Evolutionary conservation across 2,329 filamentous ascomycete species (phyloP), one percentile per base, ranked within the genome.

Genomic region (Colletotrichum sansevieriae): DNA sequence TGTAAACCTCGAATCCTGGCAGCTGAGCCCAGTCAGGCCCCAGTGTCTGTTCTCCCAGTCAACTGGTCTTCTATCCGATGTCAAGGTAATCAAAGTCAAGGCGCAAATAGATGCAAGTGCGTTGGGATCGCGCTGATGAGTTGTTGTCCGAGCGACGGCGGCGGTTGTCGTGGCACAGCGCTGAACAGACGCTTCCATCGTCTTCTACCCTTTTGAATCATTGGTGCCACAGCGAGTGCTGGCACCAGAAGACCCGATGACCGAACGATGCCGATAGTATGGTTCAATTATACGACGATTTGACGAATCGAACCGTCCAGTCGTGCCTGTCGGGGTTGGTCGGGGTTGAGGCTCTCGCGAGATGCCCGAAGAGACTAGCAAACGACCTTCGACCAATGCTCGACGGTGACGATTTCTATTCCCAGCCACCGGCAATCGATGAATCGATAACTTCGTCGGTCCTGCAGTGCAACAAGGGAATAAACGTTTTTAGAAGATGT

Each of bases 341-440:
- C 61, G 65, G 54, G 41, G 47, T 22, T 41, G 20, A 68, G 46
- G 20, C n/a, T 43, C 25, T 35, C 15, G 39, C 25, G 52, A 47
- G 65, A 55, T 68, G 61, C 33, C 65, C 65, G 65, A 65, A 20
- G 39, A 12, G 47, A 43, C n/a, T 61, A 35, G 56, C 18, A 13
- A 46, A 39, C 29, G 44, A 29, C 47, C 29, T 22, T 25, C 25
- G 39, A 44, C 15, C 25, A 41, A 52, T 13, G 52, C 46, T 65
- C 20, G 39, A 55, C 6, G 9, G 13, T 47, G 8, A 39, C 18
- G 25, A 18, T 29, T 41, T 29, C 35, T 13, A 10, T 18, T 41
- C 20, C 18, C 47, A 12, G 12, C 15, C 46, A 25, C 10, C 18
- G n/a, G 18, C 15, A 29, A 13, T 60, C n/a, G 44, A 25, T 15